Evolutionary conservation across 495 filamentous ascomycete species (phyloP).

Genomic region (Neurospora tetraspora): DNA sequence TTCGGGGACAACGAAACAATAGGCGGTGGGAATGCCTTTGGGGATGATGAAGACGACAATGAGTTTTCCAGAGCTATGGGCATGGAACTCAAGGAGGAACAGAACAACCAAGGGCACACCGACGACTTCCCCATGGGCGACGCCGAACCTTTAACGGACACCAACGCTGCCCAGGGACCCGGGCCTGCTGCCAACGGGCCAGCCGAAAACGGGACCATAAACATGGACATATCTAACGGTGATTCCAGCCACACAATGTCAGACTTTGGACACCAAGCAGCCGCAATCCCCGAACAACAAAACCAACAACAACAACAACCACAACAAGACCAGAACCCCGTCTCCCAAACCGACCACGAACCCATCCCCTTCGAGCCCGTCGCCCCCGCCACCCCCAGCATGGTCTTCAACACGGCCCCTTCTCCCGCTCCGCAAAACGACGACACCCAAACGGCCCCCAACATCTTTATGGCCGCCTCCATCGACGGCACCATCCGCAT

Average conservation of each 20-base stretch:
- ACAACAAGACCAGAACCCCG: slow-evolving; percentile 2
- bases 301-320: not conserved
- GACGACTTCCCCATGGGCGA: slow-evolving; percentile 33
- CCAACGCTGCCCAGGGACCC: not conserved
- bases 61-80: slow-evolving; percentile 75
- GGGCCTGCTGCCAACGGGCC: not conserved
- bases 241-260: slow-evolving; percentile 17
- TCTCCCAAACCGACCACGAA: slow-evolving; percentile 8
- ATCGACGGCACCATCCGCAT: slow-evolving; percentile 82
- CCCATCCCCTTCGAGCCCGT: slow-evolving; percentile 10
- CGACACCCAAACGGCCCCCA: slow-evolving; percentile 43
- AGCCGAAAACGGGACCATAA: not conserved
- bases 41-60: slow-evolving; percentile 66
- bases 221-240: slow-evolving; percentile 17
- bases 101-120: slow-evolving; percentile 31
- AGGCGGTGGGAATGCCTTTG: slow-evolving; percentile 46
- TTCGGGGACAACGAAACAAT: slow-evolving; percentile 52
- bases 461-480: slow-evolving; percentile 75
- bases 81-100: slow-evolving; percentile 31
- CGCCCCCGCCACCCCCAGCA: slow-evolving; percentile 19
- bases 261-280: slow-evolving; percentile 10
- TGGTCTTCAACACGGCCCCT: slow-evolving; percentile 18
- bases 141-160: slow-evolving; percentile 3
- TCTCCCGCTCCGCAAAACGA: slow-evolving; percentile 22
- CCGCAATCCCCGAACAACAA: slow-evolving; percentile 3